These are phyloP conservation scores for Porphyra umbilicalis DNA, from an alignment of 31 red algal species.

Conservation along the genomic window DNA sequence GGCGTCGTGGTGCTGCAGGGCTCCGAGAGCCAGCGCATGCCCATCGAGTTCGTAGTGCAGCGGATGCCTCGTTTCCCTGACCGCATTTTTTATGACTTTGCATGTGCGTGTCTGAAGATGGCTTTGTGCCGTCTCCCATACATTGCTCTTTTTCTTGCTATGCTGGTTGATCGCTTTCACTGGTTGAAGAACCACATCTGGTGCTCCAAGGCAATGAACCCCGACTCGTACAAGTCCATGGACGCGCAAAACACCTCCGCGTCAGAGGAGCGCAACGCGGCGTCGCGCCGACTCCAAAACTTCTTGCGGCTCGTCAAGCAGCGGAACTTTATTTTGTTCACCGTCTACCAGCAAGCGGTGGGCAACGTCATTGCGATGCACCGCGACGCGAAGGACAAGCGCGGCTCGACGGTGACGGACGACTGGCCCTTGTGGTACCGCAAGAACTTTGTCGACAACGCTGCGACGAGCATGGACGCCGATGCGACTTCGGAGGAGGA, in stretches of 20 bases:
- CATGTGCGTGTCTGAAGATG: neutral
- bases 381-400: neutral
- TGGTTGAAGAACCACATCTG: neutral
- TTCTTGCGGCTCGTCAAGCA: neutral
- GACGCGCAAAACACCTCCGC: neutral
- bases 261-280: neutral
- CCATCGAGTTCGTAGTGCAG: neutral
- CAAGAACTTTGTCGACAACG: neutral
- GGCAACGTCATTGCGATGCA: neutral
- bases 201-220: neutral
- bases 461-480: no score
- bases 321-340: neutral
- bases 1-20: neutral
- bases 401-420: neutral
- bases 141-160: neutral
- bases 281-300: neutral
- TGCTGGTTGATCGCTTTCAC: neutral
- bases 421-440: neutral
- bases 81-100: neutral
- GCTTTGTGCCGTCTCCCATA: neutral
- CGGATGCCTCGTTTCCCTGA: neutral
- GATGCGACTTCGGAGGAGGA: no score
- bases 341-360: neutral
- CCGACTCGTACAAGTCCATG: neutral
- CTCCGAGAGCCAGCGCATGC: neutral